Evolutionary conservation across 2,329 filamentous ascomycete species (phyloP).

Genomic region (Clarireedia sp.): DNA sequence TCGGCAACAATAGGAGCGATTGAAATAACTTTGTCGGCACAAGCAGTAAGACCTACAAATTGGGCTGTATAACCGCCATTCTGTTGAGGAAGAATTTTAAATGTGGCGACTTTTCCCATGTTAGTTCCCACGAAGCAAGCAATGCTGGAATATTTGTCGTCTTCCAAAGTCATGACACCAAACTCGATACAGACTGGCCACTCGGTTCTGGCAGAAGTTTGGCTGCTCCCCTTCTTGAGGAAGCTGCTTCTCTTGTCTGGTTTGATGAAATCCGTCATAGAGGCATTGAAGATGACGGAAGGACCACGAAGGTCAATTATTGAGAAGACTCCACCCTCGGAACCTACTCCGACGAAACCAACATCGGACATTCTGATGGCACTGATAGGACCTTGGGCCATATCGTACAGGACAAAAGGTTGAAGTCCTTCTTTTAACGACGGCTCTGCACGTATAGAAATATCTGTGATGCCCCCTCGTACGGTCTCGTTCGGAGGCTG

Average conservation of each 20-base stretch:
- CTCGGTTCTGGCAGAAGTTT: slow-evolving; percentile 47
- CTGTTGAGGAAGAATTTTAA: slow-evolving; percentile 74
- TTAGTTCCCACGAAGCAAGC: slow-evolving; percentile 87
- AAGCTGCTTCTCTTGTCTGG: slow-evolving; percentile 71
- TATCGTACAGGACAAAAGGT: slow-evolving; percentile 73
- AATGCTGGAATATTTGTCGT: slow-evolving; percentile 93
- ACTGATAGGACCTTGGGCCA: slow-evolving; percentile 73
- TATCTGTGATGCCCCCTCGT: slow-evolving; percentile 65
- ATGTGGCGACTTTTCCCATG: slow-evolving; percentile 73
- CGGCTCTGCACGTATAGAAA: slow-evolving; percentile 63
- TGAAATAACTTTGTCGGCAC: slow-evolving; percentile 65
- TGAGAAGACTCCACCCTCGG: slow-evolving; percentile 70
- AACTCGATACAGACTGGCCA: slow-evolving; percentile 82
- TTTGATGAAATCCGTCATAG: slow-evolving; percentile 66
- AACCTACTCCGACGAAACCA: slow-evolving; percentile 83
- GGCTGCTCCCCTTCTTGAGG: slow-evolving; percentile 46
- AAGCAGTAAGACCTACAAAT: slow-evolving; percentile 56
- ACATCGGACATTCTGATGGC: slow-evolving; percentile 81
- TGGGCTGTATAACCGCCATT: slow-evolving; percentile 65
- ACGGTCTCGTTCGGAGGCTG: slow-evolving; percentile 45
- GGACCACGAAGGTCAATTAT: slow-evolving; percentile 87
- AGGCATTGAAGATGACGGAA: slow-evolving; percentile 68
- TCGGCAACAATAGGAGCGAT: slow-evolving; percentile 75
- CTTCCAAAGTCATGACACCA: slow-evolving; percentile 85
- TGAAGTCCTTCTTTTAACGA: slow-evolving; percentile 71